A percentile compares a stretch with the other conserved stretches of the same genome.
Conservation (phyloP, 257 asterid species). For the Gardenia jasminoides region DNA sequence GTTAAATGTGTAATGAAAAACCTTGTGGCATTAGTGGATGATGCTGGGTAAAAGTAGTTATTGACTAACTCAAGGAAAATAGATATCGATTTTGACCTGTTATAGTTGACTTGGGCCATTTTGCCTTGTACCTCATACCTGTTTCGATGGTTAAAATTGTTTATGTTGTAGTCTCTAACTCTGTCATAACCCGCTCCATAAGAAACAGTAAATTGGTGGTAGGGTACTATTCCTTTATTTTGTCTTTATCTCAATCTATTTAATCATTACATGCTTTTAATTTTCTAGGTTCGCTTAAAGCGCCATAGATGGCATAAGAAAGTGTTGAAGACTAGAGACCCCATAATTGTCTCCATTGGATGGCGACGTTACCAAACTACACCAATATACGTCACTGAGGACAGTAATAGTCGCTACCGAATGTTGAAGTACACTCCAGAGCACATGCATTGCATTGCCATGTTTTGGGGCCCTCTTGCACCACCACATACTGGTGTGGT, state of each 20-base stretch:
- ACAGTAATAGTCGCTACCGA: slow-evolving; percentile 83
- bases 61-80: background rate
- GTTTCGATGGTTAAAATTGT: background rate
- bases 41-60: background rate
- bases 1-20: background rate
- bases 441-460: slow-evolving; percentile 98
- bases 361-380: slow-evolving; percentile 98
- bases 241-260: background rate
- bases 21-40: background rate
- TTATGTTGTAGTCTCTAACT: background rate
- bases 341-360: slow-evolving; percentile 91
- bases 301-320: slow-evolving; percentile 98
- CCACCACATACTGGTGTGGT: slow-evolving; percentile 93
- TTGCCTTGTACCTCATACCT: background rate
- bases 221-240: background rate
- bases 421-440: slow-evolving; percentile 99
- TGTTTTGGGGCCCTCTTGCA: slow-evolving; percentile 99
- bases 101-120: background rate
- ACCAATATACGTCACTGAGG: slow-evolving; percentile 92
- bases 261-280: slow-evolving; percentile 6
- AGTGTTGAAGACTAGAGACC: slow-evolving; percentile 94
- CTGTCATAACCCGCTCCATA: background rate
- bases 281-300: slow-evolving; percentile 73
- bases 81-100: background rate
- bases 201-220: background rate